Base-by-base conservation (phyloP, 2,329 filamentous ascomycete species). In the Fusarium equiseti region DNA sequence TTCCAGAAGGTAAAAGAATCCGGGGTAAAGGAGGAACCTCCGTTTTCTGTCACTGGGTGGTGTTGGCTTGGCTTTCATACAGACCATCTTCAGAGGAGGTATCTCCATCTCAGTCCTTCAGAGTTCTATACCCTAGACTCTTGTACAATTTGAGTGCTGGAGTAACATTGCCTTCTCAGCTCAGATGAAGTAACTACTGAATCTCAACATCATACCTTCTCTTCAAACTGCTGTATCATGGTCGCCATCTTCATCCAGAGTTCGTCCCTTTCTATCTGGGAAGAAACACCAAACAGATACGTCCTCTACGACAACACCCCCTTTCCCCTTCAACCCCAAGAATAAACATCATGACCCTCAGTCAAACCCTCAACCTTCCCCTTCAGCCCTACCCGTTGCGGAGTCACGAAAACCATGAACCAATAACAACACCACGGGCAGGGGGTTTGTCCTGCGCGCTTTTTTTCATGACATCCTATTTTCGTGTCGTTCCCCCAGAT, bases 351-450 rank as follows among this genome's bases (percentile, higher is more conserved):
- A 70, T 70, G 68, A 70, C 68, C 27, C 49, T 70, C 67, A 71
- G 52, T 32, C 58, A 68, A 45, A 67, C 56, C 61, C 56, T 60
- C 63, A 67, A 55, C 55, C 52, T 65, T 49, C 53, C 55, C 43
- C 18, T 38, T 72, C 69, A 72, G 69, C 69, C 69, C 65, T 72
- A 72, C 69, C 69, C 69, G 66, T 66, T 70, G 69, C 69, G 69
- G 68, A 71, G 68, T 71, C 42, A 54, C 63, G 44, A 43, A 48
- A 57, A 40, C 50, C 43, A 24, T 66, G 49, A 70, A 63, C 70
- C 70, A 72, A 72, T 72, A 38, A 72, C 58, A 58, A 60, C 42
- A 53, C 49, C 63, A 62, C 42, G 44, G 44, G 59, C 68, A 72
- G 68, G 68, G 68, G 64, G 46, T 68, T 52, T 71, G 10, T 22